Conservation (phyloP, 352 stramenopile genomes). For the Globisporangium recalcitrans region DNA sequence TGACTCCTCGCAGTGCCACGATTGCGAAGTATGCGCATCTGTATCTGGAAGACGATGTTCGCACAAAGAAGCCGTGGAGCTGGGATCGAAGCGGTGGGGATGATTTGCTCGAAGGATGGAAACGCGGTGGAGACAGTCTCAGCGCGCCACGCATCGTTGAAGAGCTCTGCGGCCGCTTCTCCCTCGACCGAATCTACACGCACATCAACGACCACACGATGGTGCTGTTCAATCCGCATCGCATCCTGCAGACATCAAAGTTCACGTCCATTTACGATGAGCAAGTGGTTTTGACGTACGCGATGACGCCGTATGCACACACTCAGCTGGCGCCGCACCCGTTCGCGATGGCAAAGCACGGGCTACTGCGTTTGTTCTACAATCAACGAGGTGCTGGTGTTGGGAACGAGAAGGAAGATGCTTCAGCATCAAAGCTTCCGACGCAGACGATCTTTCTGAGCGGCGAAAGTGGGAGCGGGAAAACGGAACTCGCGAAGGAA, state of each 20-base stretch:
- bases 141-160: conserved; percentile 10
- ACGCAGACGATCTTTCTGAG: conserved; percentile 41
- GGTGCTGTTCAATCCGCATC: conserved; percentile 66
- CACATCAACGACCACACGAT: conserved; percentile 58
- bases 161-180: conserved; percentile 34
- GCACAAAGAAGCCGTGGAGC: conserved; percentile 50
- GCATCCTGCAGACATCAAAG: conserved; percentile 61
- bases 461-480: conserved; percentile 69
- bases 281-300: conserved; percentile 63
- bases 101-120: conserved; percentile 26
- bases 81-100: conserved; percentile 39
- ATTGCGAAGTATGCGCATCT: conserved; percentile 76
- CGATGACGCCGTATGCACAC: conserved; percentile 35
- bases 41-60: conserved; percentile 61
- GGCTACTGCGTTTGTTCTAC: conserved; percentile 42
- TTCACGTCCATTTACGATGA: conserved; percentile 85
- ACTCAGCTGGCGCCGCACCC: conserved; percentile 50
- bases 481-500: conserved; percentile 75
- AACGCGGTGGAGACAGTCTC: not conserved
- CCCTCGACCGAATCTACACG: conserved; percentile 51
- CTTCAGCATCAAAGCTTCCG: not conserved
- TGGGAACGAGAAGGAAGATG: conserved; percentile 1
- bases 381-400: not conserved
- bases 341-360: conserved; percentile 71
- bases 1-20: conserved; percentile 65